Evolutionary conservation across 208 protist genomes (phyloP), one percentile per base, ranked within the genome.

Genomic region (Vickermania ingenoplastis): DNA sequence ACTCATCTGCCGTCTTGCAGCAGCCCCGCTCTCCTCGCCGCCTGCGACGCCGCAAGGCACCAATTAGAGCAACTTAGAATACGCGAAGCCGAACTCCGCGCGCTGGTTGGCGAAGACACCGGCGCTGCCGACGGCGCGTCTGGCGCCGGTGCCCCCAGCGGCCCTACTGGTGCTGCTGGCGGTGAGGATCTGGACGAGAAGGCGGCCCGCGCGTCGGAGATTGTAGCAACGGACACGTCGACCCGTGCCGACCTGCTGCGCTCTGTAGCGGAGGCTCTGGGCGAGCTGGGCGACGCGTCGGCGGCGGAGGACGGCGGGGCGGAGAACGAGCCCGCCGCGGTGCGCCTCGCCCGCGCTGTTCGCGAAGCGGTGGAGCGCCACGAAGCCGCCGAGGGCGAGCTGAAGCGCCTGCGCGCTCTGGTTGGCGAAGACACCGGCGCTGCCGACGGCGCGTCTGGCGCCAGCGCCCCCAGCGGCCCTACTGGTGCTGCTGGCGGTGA

Each of bases 181-280:
- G n/a, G n/a, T n/a, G n/a, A n/a, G 36, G 11, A 48, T 48, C 36
- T 48, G 36, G 11, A n/a, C 11, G 11, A 48, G 11, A 7, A n/a
- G 36, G 7, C 17, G 36, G 11, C 7, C 36, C 17, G 36, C 11
- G 17, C 7, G 36, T 17, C 17, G 36, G n/a, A n/a, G n/a, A n/a
- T n/a, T n/a, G 27, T 23, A 31, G 21, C 41, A 30, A 30, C 31
- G 7, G 64, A 75, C 64, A 27, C 57, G 55, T 69, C 70, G 24
- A 75, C 70, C 1, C 58, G 70, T 30, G 64, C 64, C 2, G 56
- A 75, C 31, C 70, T 63, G 48, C 63, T 75, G 29, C 70, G 57
- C 27, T 59, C 55, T 27, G 70, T 75, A 41, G 64, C 66, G n/a
- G 23, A 51, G 13, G 70, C 70, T 27, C 64, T 75, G 4, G 70